phyloP scores from a whole-genome alignment of 2,329 filamentous ascomycete genomes.

The Paracoccidioides lutzii region DNA sequence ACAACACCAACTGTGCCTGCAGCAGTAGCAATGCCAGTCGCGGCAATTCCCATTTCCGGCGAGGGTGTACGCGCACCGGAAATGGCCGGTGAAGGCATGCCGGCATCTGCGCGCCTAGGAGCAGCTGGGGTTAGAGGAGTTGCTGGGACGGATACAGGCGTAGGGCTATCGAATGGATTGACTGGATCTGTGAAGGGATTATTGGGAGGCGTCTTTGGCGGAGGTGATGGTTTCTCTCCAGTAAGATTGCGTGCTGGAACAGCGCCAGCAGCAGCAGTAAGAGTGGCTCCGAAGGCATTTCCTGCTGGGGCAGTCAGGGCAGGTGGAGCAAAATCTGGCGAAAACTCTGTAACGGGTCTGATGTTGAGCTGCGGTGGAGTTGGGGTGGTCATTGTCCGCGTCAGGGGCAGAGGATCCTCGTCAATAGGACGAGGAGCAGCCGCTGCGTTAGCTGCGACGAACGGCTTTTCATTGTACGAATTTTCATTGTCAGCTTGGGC shows the following conservation, averaged over 20 bases:
- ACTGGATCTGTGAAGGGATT: constrained; percentile 38
- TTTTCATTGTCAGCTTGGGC: constrained; percentile 52
- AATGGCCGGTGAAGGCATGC: constrained; percentile 30
- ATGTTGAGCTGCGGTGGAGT: constrained; percentile 71
- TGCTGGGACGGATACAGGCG: constrained; percentile 31
- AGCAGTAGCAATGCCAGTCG: constrained; percentile 28
- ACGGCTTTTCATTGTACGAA: constrained; percentile 18
- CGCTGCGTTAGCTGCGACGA: constrained; percentile 14
- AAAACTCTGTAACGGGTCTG: constrained; percentile 71
- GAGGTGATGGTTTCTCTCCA: constrained; percentile 18
- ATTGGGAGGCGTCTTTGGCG: constrained; percentile 31
- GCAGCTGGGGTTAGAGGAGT: constrained; percentile 13
- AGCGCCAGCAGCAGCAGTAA: constrained; percentile 15
- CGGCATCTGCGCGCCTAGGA: neutral
- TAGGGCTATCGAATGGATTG: constrained; percentile 60
- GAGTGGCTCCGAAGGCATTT: constrained; percentile 11
- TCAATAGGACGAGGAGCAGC: constrained; percentile 14
- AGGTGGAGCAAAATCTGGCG: constrained; percentile 48
- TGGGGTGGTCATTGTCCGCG: constrained; percentile 28
- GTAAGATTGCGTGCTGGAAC: constrained; percentile 24
- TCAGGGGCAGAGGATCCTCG: constrained; percentile 20
- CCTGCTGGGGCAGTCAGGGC: constrained; percentile 10
- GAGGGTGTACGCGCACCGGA: constrained; percentile 31
- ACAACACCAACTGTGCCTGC: constrained; percentile 25
- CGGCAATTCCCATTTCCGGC: constrained; percentile 28